Conservation (phyloP, 495 filamentous ascomycete species). For the Venustampulla echinocandica region DNA sequence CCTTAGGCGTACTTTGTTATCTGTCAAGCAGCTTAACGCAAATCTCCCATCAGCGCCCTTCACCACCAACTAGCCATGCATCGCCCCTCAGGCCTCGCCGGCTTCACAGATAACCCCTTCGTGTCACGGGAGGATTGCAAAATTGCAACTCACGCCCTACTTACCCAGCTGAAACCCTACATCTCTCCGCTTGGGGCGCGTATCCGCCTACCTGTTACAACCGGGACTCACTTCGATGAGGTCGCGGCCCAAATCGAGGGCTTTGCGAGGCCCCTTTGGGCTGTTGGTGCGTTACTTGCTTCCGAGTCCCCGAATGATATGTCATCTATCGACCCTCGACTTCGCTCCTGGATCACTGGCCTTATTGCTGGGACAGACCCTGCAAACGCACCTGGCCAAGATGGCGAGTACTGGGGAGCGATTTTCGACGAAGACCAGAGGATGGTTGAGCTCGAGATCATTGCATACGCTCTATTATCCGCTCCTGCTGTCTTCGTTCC, state of each 20-base stretch:
- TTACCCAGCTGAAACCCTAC: constrained; percentile 35
- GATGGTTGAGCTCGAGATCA: constrained; percentile 55
- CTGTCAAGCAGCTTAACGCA: too few species aligned
- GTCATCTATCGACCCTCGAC: constrained; percentile 33
- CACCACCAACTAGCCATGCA: too few species aligned
- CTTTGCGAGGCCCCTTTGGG: constrained; percentile 52
- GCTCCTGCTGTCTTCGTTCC: constrained; percentile 23
- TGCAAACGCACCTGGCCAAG: constrained; percentile 27
- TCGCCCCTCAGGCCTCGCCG: constrained; percentile 1
- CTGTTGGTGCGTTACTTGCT: constrained; percentile 40
- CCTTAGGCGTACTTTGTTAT: too few species aligned
- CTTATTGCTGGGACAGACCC: constrained; percentile 45
- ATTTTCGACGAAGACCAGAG: constrained; percentile 47
- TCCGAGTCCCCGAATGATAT: constrained; percentile 21
- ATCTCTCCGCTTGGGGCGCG: constrained; percentile 35
- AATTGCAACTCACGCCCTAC: constrained; percentile 32
- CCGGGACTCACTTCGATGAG: constrained; percentile 47
- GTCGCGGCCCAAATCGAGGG: constrained; percentile 53
- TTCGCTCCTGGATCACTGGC: constrained; percentile 40
- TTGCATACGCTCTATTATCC: constrained; percentile 32
- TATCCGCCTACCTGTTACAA: constrained; percentile 35
- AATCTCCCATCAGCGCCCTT: background rate
- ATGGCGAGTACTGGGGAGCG: constrained; percentile 51
- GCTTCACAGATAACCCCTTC: constrained; percentile 22
- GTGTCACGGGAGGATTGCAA: constrained; percentile 23